Base-by-base conservation (phyloP, 768 basidiomycete species). In the Sarcomyxa edulis region DNA sequence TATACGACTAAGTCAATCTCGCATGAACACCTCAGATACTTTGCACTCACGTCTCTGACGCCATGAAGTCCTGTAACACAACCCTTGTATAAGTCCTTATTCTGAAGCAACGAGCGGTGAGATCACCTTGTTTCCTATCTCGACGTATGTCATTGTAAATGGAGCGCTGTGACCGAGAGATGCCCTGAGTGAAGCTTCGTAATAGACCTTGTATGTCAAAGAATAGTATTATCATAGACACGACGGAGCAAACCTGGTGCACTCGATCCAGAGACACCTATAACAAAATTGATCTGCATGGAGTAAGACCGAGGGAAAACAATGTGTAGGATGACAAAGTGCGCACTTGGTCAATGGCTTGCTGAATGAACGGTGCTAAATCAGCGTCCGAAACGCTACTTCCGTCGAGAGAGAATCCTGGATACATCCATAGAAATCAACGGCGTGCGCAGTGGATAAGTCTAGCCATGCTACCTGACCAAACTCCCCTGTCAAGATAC, bases 261-360 rank as follows among this genome's bases (percentile, higher is more conserved):
- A 38, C 70, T 77, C 21, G 54, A 64, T 3, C 60, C 42, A 18
- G 70, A 50, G 41, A 73, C 62, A 7, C 78, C 79, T 7, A 80
- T 60, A 7, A 69, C 76, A 45, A 80, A 81, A 51, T 78, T 74
- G 35, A 78, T 76, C 66, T 81, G 76, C n/a, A n/a, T n/a, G n/a
- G n/a, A n/a, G n/a, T n/a, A n/a, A n/a, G n/a, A n/a, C n/a, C n/a
- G n/a, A n/a, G n/a, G n/a, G n/a, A n/a, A n/a, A n/a, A n/a, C n/a
- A n/a, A n/a, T n/a, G n/a, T n/a, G n/a, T n/a, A n/a, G n/a, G n/a
- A n/a, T n/a, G n/a, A n/a, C n/a, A n/a, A n/a, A n/a, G n/a, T n/a
- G n/a, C n/a, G n/a, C n/a, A n/a, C n/a, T n/a, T n/a, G n/a, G 44
- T 76, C 68, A 19, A 68, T 66, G 1, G 77, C 76, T 47, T 69